Conservation (phyloP, 2,329 filamentous ascomycete species). For the Cryoendolithus antarcticus region DNA sequence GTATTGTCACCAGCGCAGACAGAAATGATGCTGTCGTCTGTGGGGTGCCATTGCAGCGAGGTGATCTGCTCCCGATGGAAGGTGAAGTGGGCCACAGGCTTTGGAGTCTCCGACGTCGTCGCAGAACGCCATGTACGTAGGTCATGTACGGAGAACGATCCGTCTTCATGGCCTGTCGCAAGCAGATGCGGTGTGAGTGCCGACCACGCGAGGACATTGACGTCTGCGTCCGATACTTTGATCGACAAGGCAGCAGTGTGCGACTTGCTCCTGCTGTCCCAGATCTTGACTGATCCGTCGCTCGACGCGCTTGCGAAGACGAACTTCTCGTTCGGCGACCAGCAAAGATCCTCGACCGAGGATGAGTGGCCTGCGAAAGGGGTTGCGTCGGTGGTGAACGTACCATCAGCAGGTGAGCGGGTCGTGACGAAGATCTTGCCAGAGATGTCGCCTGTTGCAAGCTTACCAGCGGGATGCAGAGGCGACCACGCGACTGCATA, state of each 20-base stretch:
- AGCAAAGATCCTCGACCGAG: constrained; percentile 90
- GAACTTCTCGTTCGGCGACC: constrained; percentile 84
- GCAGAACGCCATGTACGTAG: constrained; percentile 75
- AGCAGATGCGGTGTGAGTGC: constrained; percentile 77
- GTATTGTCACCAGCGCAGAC: constrained; percentile 90
- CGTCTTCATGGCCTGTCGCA: constrained; percentile 85
- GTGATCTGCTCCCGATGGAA: constrained; percentile 98
- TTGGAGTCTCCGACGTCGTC: constrained; percentile 40
- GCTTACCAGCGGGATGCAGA: constrained; percentile 63
- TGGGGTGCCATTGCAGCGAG: constrained; percentile 92
- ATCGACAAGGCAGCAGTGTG: constrained; percentile 79
- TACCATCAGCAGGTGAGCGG: constrained; percentile 64
- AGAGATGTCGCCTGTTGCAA: constrained; percentile 83
- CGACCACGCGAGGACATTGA: constrained; percentile 97
- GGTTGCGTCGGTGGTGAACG: constrained; percentile 75
- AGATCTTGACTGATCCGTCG: constrained; percentile 90
- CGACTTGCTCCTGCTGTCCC: constrained; percentile 87
- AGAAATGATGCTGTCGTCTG: constrained; percentile 88
- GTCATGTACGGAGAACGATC: constrained; percentile 93
- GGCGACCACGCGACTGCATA: constrained; percentile 98
- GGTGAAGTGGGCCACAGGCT: constrained; percentile 80
- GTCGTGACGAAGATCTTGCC: constrained; percentile 84
- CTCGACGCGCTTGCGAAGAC: constrained; percentile 91
- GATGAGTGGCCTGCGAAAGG: constrained; percentile 73
- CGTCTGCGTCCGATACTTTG: constrained; percentile 69